Percentiles rank a stretch among this genome's conserved stretches.
Evolutionary conservation across 139 green algal genomes (phyloP).

Genomic region (Dunaliella sp.): DNA sequence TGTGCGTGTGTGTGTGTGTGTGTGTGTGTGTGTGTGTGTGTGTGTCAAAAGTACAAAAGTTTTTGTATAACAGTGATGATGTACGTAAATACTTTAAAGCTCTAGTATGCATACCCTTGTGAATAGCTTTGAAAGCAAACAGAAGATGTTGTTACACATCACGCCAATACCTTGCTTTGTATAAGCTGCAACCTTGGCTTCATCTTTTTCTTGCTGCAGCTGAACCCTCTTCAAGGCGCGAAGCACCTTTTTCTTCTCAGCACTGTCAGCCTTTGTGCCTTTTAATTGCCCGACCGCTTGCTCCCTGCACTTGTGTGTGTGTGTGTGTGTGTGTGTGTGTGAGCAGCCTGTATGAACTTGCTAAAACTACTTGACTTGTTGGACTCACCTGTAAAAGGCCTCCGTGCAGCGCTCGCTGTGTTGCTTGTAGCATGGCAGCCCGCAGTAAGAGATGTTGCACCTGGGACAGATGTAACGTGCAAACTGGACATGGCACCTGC

Average conservation of each 20-base stretch:
- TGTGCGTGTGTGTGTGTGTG: not conserved
- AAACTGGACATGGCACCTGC: slow-evolving; percentile 61
- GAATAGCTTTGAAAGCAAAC: not conserved
- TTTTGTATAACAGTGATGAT: not conserved
- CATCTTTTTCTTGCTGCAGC: not conserved
- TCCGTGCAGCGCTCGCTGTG: slow-evolving; percentile 69
- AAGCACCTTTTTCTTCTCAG: not conserved
- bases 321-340: not conserved
- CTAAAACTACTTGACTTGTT: too few relatives aligned
- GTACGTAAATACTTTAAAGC: not conserved
- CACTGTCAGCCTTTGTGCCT: not conserved
- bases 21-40: not conserved
- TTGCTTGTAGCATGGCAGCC: slow-evolving; percentile 69
- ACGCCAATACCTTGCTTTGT: not conserved
- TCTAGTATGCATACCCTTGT: too few relatives aligned
- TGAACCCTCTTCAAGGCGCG: not conserved
- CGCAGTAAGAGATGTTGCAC: slow-evolving; percentile 79
- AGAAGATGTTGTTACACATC: not conserved
- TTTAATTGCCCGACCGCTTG: not conserved
- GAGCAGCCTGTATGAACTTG: too few relatives aligned
- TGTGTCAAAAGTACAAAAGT: not conserved
- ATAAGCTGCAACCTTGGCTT: not conserved
- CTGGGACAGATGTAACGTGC: slow-evolving; percentile 73
- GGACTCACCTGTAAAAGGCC: slow-evolving; percentile 59
- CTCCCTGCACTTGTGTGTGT: not conserved